Base-by-base conservation (phyloP, 1,284 basidiomycete species). In the Leccinum laetum region DNA sequence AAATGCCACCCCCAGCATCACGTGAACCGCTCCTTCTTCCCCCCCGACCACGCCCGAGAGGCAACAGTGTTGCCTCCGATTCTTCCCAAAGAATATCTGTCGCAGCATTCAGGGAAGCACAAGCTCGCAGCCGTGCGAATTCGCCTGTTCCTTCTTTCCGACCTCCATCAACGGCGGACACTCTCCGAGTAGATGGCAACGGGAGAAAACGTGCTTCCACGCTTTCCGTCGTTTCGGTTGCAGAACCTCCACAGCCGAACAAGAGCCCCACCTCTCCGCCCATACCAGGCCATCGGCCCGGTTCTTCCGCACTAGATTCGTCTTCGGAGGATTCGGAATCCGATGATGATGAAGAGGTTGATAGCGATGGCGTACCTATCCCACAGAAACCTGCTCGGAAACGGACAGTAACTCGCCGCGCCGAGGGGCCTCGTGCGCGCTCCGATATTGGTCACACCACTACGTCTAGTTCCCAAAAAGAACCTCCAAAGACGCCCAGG, bases 81-180 rank as follows among this genome's bases (percentile, higher is more conserved):
- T 79, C 84, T 11, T 86, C 86, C 4, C 89, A 90, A 68, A 83
- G 89, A 61, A 92, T 92, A 59, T 90, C 88, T 9, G 87, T 92
- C 29, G 90, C 90, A 4, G 91, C 90, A 2, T 92, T 92, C 73
- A 83, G 89, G 61, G 91, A 92, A 79, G 89, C 85, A 44, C 89
- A 91, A 64, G 88, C 89, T 10, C 80, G 89, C 57, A 81, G 86
- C 69, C 76, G 81, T 39, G 81, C 88, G 11, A 86, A 83, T 64
- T 89, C 87, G 0, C 88, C 89, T n/a, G 81, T 78, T 0, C 84
- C 85, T 37, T 84, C 86, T 1, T 79, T 81, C 57, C 78, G 83
- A 53, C 75, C 67, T 46, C 74, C 69, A 57, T 78, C 77, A 2
- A 60, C 75, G 18, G 65, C 69, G 35, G 75, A 78, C 44, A 78